These are phyloP conservation scores for Aphanoascus verrucosus DNA, from an alignment of 2,329 filamentous ascomycete species.

Conservation along the genomic window DNA sequence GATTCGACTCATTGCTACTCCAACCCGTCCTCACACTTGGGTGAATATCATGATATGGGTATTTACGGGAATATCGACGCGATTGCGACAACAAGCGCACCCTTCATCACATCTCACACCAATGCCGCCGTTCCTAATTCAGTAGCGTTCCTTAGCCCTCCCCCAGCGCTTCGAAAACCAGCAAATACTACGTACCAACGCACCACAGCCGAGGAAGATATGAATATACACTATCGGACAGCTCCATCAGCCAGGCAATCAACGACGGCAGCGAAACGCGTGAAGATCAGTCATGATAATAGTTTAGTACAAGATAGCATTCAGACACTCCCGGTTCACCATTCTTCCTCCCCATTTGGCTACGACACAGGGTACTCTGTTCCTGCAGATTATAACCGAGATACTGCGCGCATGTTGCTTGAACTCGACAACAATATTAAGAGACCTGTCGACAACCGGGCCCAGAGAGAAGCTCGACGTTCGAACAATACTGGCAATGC, in stretches of 20 bases:
- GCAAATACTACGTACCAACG: constrained; percentile 5
- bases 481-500: constrained; percentile 3
- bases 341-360: constrained; percentile 15
- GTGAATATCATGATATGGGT: constrained; percentile 16
- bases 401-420: constrained; percentile 1
- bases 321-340: constrained; percentile 8
- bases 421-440: constrained; percentile 12
- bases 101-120: constrained; percentile 14
- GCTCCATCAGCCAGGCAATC: constrained; percentile 1
- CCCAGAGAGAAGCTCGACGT: constrained; percentile 3
- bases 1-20: constrained; percentile 18
- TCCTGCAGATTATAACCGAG: background rate
- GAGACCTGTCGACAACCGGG: constrained; percentile 8
- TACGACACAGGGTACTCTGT: constrained; percentile 14
- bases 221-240: background rate
- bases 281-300: background rate
- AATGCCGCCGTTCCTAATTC: constrained; percentile 5
- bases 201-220: background rate
- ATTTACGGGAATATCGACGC: constrained; percentile 22
- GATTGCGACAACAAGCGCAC: constrained; percentile 19
- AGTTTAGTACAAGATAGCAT: background rate
- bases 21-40: constrained; percentile 19
- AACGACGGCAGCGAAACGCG: background rate
- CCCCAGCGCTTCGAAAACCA: background rate
- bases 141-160: constrained; percentile 11